Conservation (phyloP, 805 yeast species). For the Candida incommunis region DNA sequence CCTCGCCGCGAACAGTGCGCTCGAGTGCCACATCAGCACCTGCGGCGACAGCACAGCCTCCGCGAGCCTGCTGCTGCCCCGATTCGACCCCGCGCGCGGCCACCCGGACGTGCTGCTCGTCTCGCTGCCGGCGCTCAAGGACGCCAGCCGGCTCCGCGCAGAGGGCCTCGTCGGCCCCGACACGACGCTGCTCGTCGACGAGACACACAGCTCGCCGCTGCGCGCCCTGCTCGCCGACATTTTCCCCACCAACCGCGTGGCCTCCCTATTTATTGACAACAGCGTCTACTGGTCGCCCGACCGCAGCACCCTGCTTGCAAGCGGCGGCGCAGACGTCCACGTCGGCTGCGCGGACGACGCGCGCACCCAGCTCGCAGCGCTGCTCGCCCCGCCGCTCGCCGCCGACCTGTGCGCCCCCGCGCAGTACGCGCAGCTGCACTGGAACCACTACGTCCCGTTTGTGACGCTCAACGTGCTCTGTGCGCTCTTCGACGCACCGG, state of each 20-base stretch:
- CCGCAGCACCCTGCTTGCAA: conserved; percentile 4
- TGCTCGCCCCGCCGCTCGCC: conserved; percentile 7
- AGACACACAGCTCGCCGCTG: conserved; percentile 12
- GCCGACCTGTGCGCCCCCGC: conserved; percentile 3
- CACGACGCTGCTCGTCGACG: conserved; percentile 14
- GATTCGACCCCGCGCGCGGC: background rate
- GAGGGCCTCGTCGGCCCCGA: conserved; percentile 5
- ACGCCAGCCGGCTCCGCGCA: background rate
- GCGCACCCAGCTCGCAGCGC: background rate
- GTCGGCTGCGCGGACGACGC: conserved; percentile 3
- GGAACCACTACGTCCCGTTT: conserved; percentile 72
- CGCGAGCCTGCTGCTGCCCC: background rate
- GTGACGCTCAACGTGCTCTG: conserved; percentile 68
- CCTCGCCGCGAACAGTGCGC: background rate
- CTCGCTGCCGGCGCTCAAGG: background rate
- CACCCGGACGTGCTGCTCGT: background rate
- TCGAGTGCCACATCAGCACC: background rate
- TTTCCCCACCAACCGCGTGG: conserved; percentile 8
- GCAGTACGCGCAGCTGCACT: conserved; percentile 30
- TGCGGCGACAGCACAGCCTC: background rate
- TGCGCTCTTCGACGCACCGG: conserved; percentile 56
- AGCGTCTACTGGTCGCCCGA: conserved; percentile 8
- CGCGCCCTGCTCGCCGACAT: conserved; percentile 12
- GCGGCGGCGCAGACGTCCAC: conserved; percentile 3
- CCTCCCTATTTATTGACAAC: conserved; percentile 13